Base-by-base conservation (phyloP, 2,329 filamentous ascomycete genomes). In the Penicillium polonicum region DNA sequence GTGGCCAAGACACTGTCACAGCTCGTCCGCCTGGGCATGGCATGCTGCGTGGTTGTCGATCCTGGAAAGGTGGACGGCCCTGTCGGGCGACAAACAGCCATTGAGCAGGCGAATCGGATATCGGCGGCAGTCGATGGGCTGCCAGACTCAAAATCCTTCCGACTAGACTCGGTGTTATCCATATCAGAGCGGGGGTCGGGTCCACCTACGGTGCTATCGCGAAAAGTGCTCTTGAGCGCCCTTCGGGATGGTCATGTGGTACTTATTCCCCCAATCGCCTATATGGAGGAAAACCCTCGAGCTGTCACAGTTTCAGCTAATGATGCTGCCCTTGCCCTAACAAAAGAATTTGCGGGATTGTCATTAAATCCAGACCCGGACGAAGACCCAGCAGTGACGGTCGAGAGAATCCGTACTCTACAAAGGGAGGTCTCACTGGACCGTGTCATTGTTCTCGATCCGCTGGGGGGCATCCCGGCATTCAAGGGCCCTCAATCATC, bases 401-500 rank as follows among this genome's bases (percentile, higher is more conserved):
- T 70, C 35, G 71, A 76, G 59, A 75, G 74, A 51, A 72, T 78
- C 48, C 65, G 67, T 53, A 70, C 70, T 48, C 71, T 80, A 2
- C 77, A 77, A 55, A 81, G 82, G 31, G 75, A 85, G 59, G 83
- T 88, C 0, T 83, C 84, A 0, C 77, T 99, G 6, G 93, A 97
- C 70, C 85, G 93, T 36, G 81, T 99, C 42, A 96, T 99, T 60
- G 79, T 99, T 29, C 81, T 99, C 7, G 94, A 99, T 72, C 87
- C 90, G 0, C 77, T 92, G 0, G 94, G 94, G 3, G 93, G 92
- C 0, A 91, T 92, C 45, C 94, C 94, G 0, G 81, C 90, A 58
- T 72, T 82, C 66, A 76, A 82, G 71, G 73, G 83, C 63, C 78
- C 83, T 44, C 77, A 88, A 74, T 65, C 84, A 82, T 50, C 89